These are phyloP conservation scores for Penicillium sp. DNA, from an alignment of 2,329 filamentous ascomycete genomes.

Conservation along the genomic window DNA sequence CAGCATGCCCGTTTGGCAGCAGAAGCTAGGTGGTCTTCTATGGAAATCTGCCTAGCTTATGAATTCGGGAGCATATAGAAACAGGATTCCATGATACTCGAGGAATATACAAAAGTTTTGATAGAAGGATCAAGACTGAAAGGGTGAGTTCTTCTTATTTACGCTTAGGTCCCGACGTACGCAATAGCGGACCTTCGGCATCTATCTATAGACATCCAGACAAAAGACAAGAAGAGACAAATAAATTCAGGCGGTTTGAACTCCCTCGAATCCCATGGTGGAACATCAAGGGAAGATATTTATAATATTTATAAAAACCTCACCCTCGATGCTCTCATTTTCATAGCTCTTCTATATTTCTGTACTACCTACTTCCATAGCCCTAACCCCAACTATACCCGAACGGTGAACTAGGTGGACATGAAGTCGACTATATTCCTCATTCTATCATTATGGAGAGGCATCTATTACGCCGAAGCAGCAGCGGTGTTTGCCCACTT, in stretches of 20 bases:
- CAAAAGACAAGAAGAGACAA: constrained; percentile 2
- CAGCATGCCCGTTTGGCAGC: not conserved
- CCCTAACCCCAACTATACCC: not conserved
- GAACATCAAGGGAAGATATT: not conserved
- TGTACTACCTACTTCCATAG: no score
- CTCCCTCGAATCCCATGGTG: constrained; percentile 2
- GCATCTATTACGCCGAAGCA: constrained; percentile 9
- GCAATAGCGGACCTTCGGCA: constrained; percentile 8
- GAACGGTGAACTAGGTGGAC: not conserved
- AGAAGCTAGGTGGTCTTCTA: no score
- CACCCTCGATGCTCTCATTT: not conserved
- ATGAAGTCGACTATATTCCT: constrained; percentile 6
- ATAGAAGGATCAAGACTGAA: no score
- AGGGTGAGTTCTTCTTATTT: no score
- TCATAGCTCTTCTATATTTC: not conserved
- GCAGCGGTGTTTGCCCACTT: constrained; percentile 36
- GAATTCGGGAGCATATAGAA: not conserved
- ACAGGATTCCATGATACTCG: no score
- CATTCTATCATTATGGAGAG: constrained; percentile 3
- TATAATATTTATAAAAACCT: constrained; percentile 4
- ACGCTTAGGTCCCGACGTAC: constrained; percentile 7
- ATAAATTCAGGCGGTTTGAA: constrained; percentile 2
- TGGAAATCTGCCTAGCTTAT: no score
- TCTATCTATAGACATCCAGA: constrained; percentile 11
- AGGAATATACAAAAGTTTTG: not conserved